These are phyloP conservation scores for Fusarium stilboides DNA, from an alignment of 2,329 filamentous ascomycete species.

Conservation along the genomic window DNA sequence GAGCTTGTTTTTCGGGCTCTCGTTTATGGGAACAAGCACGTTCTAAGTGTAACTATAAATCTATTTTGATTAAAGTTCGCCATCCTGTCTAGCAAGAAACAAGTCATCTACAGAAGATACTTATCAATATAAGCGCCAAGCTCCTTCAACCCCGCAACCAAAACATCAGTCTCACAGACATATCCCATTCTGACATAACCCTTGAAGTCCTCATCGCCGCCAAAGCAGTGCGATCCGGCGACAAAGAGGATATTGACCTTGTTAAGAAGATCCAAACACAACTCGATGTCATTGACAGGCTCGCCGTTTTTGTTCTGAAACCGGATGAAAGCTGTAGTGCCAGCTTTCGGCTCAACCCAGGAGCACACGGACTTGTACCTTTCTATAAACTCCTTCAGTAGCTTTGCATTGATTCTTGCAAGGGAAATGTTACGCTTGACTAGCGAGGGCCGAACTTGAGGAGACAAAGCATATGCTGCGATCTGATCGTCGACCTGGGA, in stretches of 20 bases:
- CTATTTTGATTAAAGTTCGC: no score
- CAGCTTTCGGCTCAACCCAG: constrained; percentile 83
- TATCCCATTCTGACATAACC: constrained; percentile 86
- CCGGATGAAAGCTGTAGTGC: constrained; percentile 83
- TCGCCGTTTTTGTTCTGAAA: constrained; percentile 71
- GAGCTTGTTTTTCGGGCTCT: no score
- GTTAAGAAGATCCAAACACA: constrained; percentile 78
- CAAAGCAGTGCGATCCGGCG: constrained; percentile 82
- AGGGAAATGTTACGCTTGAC: constrained; percentile 72
- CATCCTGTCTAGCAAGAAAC: not conserved
- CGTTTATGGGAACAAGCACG: no score
- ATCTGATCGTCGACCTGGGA: constrained; percentile 85
- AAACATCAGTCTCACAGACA: constrained; percentile 76
- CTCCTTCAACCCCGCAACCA: constrained; percentile 74
- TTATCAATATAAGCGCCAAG: constrained; percentile 59
- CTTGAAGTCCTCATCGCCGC: constrained; percentile 73
- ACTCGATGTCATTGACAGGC: constrained; percentile 77
- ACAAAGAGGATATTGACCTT: constrained; percentile 81
- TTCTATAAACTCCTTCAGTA: constrained; percentile 78
- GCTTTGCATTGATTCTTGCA: constrained; percentile 75
- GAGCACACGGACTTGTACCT: constrained; percentile 74
- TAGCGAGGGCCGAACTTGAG: constrained; percentile 56
- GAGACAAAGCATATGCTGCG: constrained; percentile 79
- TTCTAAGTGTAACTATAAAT: no score
- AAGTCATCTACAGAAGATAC: constrained; percentile 9